Evolutionary conservation across 148 eudicot species (phyloP), one percentile per base, ranked within the genome.

Genomic region (Drosera capensis): DNA sequence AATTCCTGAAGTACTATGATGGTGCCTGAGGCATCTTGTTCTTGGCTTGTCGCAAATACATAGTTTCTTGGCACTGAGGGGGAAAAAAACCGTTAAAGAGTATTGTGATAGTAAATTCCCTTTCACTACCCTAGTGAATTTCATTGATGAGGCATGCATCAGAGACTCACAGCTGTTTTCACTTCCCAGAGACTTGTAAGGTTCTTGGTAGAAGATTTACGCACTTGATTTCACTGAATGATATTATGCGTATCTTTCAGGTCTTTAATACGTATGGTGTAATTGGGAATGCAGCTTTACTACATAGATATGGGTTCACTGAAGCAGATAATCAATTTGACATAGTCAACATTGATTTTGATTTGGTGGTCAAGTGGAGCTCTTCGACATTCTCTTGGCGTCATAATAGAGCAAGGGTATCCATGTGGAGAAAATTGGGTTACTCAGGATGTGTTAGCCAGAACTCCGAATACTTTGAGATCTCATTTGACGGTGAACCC

Each of bases 271-370:
- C 99, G 26, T 90, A 90, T 57, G 95, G 95, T 35, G 60, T 40
- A 19, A 52, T 78, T 55, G 95, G 99, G 22, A 90, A 90, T 72
- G 99, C 99, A 31, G 95, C 95, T 25, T 70, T 90, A 64, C 80
- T 84, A 23, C 95, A 84, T 47, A 64, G 99, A 64, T 90, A 90
- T 48, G 99, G 99, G 57, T 90, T 90, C 58, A 76, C 99, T 36
- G 99, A 90, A 56, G 59, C 51, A 20, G 75, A 75, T 35, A 90
- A 90, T 45, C 60, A 61, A 5, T 84, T 60, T 43, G 82, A 84
- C 63, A 78, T 84, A 24, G 73, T 90, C 29, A 90, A 90, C 38
- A 68, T 90, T 51, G 99, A 85, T 50, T 21, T 84, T 35, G 88
- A 90, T 46, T 65, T 78, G 30, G 88, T 90, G 14, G 57, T 70